Percentiles rank a stretch among this genome's conserved stretches.
Evolutionary conservation across 768 basidiomycete genomes (phyloP).

Genomic region (Leccinum pellstonianum): DNA sequence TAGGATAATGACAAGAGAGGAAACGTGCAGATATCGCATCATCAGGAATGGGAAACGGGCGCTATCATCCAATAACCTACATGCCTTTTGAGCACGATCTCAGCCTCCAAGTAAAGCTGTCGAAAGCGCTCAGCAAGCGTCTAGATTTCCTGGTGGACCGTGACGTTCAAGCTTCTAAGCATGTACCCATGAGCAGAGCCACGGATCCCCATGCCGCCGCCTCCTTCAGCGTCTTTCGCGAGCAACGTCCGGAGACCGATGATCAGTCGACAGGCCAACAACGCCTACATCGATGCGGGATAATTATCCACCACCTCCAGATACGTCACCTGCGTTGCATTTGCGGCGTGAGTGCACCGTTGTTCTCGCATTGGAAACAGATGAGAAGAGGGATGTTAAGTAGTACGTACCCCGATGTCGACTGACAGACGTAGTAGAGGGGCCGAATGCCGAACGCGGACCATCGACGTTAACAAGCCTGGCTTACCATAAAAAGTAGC

Average conservation of each 20-base stretch:
- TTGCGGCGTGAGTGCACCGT: background rate
- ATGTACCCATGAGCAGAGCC: no score
- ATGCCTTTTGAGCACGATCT: no score
- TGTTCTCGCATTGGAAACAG: background rate
- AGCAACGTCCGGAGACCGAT: conserved; percentile 8
- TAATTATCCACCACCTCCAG: conserved; percentile 3
- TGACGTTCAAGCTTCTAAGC: no score
- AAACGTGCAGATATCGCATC: no score
- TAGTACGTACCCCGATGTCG: conserved; percentile 4
- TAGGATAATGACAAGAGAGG: no score
- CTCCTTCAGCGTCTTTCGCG: background rate
- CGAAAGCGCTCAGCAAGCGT: no score
- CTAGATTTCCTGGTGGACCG: no score
- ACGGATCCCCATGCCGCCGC: background rate
- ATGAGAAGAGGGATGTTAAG: background rate
- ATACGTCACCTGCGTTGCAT: conserved; percentile 2
- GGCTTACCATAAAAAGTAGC: background rate
- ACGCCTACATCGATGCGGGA: conserved; percentile 1
- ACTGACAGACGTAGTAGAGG: background rate
- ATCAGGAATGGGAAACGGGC: no score
- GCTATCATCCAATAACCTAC: no score
- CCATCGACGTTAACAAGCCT: no score
- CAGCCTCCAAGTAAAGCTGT: no score
- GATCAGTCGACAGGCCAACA: conserved; percentile 12
- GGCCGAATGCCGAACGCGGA: background rate